Evolutionary conservation across 2,329 filamentous ascomycete species (phyloP).

Genomic region (Chaetomiaceae sp.): DNA sequence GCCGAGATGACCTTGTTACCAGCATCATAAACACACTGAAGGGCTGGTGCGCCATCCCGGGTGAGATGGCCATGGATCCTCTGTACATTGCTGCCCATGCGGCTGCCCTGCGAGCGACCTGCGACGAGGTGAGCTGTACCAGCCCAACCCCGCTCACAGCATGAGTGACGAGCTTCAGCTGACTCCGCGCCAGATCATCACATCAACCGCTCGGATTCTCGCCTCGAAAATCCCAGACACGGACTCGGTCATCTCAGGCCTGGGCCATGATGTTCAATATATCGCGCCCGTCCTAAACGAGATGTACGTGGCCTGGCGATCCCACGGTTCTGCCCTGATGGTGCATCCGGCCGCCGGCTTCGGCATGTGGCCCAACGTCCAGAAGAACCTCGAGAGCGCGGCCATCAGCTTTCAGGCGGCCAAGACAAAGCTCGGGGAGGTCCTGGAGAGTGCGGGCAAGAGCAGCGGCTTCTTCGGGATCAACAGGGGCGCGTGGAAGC

Average conservation of each 20-base stretch:
- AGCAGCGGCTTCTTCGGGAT: background rate
- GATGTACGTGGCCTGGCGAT: background rate
- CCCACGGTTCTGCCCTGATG: background rate
- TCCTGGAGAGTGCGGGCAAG: background rate
- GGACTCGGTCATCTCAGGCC: background rate
- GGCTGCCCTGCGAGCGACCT: background rate
- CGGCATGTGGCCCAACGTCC: background rate
- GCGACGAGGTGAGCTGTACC: conserved; percentile 3
- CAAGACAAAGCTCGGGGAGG: background rate
- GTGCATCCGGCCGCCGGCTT: background rate
- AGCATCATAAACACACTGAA: too few species aligned
- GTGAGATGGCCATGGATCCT: too few species aligned
- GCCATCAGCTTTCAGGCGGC: background rate
- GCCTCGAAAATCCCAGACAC: background rate
- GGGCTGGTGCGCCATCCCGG: too few species aligned
- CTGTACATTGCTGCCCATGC: background rate
- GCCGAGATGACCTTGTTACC: too few species aligned
- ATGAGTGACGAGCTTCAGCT: too few species aligned
- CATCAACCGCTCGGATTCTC: too few species aligned
- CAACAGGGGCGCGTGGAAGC: background rate
- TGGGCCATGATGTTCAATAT: background rate
- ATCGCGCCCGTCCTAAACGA: background rate
- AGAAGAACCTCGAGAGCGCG: background rate
- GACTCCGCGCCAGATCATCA: too few species aligned
- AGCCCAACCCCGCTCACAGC: too few species aligned